phyloP scores from a whole-genome alignment of 805 yeast species.

The Hermanozyma aechmeae region DNA sequence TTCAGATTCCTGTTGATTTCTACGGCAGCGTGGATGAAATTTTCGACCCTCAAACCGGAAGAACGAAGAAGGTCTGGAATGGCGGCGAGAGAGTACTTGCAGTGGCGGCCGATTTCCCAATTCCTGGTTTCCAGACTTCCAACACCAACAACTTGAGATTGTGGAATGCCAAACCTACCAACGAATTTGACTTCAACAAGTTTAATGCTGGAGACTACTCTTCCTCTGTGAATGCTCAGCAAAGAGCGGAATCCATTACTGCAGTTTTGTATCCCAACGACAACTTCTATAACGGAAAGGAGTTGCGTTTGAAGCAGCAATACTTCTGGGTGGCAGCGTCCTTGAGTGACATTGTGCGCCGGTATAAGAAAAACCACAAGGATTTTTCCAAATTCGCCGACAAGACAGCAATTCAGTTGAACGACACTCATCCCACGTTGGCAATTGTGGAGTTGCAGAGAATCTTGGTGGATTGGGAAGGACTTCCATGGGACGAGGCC shows the following conservation, averaged over 20 bases:
- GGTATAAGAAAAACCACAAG: conserved; percentile 68
- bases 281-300: conserved; percentile 86
- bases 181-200: conserved; percentile 84
- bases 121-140: conserved; percentile 78
- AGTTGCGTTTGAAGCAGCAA: conserved; percentile 86
- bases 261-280: conserved; percentile 92
- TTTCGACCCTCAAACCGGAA: conserved; percentile 44
- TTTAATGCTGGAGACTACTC: conserved; percentile 88
- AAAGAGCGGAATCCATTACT: conserved; percentile 84
- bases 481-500: conserved; percentile 72
- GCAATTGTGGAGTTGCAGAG: conserved; percentile 88
- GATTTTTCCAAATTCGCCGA: conserved; percentile 82
- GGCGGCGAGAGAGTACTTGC: conserved; percentile 90
- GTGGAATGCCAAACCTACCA: conserved; percentile 86
- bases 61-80: conserved; percentile 58
- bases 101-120: conserved; percentile 83
- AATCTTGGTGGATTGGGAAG: conserved; percentile 75
- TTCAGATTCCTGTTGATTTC: conserved; percentile 83
- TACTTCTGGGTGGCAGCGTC: conserved; percentile 97
- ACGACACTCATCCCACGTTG: conserved; percentile 90
- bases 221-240: conserved; percentile 76
- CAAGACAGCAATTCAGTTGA: conserved; percentile 83
- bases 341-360: conserved; percentile 79
- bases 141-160: conserved; percentile 83
- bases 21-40: conserved; percentile 69